These are phyloP conservation scores for Lablab purpureus DNA, from an alignment of 306 rosid genomes.

Conservation along the genomic window DNA sequence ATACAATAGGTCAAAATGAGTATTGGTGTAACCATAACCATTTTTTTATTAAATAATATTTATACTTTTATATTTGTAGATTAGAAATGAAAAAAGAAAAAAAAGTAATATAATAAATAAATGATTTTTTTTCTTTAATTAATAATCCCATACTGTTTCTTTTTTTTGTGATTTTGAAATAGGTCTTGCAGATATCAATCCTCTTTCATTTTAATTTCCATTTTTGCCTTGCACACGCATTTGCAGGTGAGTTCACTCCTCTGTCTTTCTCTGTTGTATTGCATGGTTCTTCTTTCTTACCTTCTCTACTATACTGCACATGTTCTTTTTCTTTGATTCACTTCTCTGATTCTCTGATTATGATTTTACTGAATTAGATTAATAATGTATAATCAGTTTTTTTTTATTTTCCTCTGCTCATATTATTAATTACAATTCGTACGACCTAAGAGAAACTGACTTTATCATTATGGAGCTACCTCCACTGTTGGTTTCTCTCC, in stretches of 20 bases:
- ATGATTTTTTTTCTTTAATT: background rate
- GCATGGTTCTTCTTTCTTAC: conserved; percentile 19
- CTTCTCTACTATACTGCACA: background rate
- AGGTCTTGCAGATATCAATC: background rate
- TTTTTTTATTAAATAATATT: too few relatives aligned
- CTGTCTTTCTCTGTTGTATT: background rate
- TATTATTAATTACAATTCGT: too few relatives aligned
- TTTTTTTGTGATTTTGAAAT: conserved; percentile 37
- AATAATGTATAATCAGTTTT: too few relatives aligned
- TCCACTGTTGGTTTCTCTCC: conserved; percentile 34
- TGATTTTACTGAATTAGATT: too few relatives aligned
- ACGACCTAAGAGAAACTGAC: too few relatives aligned
- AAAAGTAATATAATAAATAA: background rate
- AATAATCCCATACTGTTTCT: conserved; percentile 41
- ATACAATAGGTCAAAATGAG: too few relatives aligned
- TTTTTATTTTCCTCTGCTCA: too few relatives aligned
- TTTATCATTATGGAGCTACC: too few relatives aligned
- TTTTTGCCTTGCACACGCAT: conserved; percentile 31
- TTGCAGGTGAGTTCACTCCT: conserved; percentile 35
- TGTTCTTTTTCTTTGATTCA: background rate
- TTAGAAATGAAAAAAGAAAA: background rate
- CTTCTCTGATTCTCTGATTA: too few relatives aligned
- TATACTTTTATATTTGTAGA: too few relatives aligned
- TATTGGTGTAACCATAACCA: too few relatives aligned
- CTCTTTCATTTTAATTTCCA: background rate